phyloP scores from a whole-genome alignment of 2,329 filamentous ascomycete genomes.

The Parascedosporium putredinis region DNA sequence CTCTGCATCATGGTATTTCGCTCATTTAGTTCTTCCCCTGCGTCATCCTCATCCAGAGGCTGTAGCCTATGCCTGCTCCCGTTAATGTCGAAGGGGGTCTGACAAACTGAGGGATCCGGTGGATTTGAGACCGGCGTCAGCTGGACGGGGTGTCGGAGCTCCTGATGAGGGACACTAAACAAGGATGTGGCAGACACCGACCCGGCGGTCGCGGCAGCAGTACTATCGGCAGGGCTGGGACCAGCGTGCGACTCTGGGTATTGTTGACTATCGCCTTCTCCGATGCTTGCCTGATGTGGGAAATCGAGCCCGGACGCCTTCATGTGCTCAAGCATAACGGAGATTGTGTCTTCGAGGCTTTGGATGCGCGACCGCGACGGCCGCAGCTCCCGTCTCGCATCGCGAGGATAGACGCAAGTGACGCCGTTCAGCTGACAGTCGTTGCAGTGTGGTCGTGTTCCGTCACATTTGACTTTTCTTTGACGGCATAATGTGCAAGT shows the following conservation, averaged over 20 bases:
- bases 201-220: background rate
- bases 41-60: no score
- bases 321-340: conserved; percentile 23
- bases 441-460: conserved; percentile 20
- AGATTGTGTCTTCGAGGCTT: conserved; percentile 20
- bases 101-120: background rate
- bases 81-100: background rate
- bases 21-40: no score
- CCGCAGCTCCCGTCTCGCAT: conserved; percentile 21
- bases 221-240: background rate
- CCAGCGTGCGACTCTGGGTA: background rate
- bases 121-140: background rate
- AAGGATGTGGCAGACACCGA: background rate
- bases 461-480: conserved; percentile 26
- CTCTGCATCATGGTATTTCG: no score
- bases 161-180: background rate
- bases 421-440: conserved; percentile 20
- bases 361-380: conserved; percentile 21
- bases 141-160: background rate
- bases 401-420: conserved; percentile 23
- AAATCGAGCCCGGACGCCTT: conserved; percentile 18
- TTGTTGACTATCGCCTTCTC: background rate
- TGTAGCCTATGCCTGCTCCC: background rate
- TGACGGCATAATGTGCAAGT: conserved; percentile 25
- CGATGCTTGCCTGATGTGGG: background rate